phyloP scores from a whole-genome alignment of 1,284 basidiomycete genomes.

The Tylopilus sp. region DNA sequence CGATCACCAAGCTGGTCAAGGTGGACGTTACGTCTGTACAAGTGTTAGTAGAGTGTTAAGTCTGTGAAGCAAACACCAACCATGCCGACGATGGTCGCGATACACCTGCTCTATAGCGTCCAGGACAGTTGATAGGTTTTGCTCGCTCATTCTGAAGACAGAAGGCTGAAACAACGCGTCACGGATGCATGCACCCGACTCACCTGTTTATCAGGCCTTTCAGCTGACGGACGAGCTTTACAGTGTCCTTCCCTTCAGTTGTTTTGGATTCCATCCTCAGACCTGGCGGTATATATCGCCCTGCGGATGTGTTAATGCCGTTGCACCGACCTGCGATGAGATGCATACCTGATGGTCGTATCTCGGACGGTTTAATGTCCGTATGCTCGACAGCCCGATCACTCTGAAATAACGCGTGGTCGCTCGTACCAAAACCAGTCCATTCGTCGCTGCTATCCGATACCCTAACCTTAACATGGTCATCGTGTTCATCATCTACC shows the following conservation, averaged over 20 bases:
- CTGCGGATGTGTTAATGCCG: conserved; percentile 21
- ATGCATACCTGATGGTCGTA: conserved; percentile 25
- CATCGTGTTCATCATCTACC: conserved; percentile 11
- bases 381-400: conserved; percentile 13
- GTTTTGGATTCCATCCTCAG: conserved; percentile 43
- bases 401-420: conserved; percentile 14
- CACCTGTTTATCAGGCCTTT: conserved; percentile 90
- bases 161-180: conserved; percentile 1
- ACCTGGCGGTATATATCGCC: conserved; percentile 63
- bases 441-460: conserved; percentile 16
- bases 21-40: conserved; percentile 75
- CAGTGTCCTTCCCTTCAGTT: conserved; percentile 44
- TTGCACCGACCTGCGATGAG: neutral
- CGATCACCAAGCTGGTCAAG: conserved; percentile 76
- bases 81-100: conserved; percentile 75
- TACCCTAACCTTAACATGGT: conserved; percentile 7
- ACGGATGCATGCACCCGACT: conserved; percentile 14
- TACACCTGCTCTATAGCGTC: conserved; percentile 79
- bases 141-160: conserved; percentile 74
- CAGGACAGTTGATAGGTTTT: conserved; percentile 82
- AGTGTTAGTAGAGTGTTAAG: conserved; percentile 4
- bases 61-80: conserved; percentile 39
- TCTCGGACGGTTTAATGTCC: neutral
- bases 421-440: conserved; percentile 22
- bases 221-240: conserved; percentile 73